These are phyloP conservation scores for Chiua virens DNA, from an alignment of 768 basidiomycete species.

Conservation along the genomic window DNA sequence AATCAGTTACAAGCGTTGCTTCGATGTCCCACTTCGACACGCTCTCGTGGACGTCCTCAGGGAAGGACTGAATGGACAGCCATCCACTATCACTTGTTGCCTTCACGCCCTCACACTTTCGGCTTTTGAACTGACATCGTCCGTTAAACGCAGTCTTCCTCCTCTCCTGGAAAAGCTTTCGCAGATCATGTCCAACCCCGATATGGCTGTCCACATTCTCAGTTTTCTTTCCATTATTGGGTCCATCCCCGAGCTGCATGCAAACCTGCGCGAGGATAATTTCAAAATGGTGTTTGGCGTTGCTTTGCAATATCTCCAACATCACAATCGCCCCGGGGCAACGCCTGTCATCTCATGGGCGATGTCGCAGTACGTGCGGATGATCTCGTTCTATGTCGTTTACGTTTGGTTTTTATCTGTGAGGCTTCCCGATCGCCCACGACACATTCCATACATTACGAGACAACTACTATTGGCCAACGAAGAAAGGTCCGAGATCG, in stretches of 20 bases:
- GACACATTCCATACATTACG: constrained; percentile 83
- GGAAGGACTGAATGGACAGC: constrained; percentile 65
- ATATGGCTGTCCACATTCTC: constrained; percentile 94
- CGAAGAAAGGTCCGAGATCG: constrained; percentile 67
- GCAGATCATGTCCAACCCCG: constrained; percentile 91
- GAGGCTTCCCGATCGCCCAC: constrained; percentile 75
- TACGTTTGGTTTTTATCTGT: constrained; percentile 95
- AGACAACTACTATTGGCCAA: constrained; percentile 85
- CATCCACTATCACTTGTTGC: constrained; percentile 82
- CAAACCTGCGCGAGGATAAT: constrained; percentile 88
- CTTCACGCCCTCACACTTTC: constrained; percentile 86
- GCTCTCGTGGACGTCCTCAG: constrained; percentile 73
- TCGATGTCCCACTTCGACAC: constrained; percentile 66
- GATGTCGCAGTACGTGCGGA: constrained; percentile 86
- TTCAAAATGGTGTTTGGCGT: constrained; percentile 95
- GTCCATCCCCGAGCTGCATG: constrained; percentile 73
- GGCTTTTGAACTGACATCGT: constrained; percentile 82
- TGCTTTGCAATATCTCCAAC: constrained; percentile 88
- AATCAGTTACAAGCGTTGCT: constrained; percentile 81
- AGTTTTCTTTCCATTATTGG: constrained; percentile 88
- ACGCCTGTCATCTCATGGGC: constrained; percentile 75
- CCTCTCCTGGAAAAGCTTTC: constrained; percentile 83
- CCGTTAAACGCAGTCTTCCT: constrained; percentile 77
- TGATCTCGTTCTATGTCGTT: constrained; percentile 86
- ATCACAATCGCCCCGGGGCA: constrained; percentile 71